These are phyloP conservation scores for Forsythia viridissima DNA, from an alignment of 257 asterid genomes.

Conservation along the genomic window DNA sequence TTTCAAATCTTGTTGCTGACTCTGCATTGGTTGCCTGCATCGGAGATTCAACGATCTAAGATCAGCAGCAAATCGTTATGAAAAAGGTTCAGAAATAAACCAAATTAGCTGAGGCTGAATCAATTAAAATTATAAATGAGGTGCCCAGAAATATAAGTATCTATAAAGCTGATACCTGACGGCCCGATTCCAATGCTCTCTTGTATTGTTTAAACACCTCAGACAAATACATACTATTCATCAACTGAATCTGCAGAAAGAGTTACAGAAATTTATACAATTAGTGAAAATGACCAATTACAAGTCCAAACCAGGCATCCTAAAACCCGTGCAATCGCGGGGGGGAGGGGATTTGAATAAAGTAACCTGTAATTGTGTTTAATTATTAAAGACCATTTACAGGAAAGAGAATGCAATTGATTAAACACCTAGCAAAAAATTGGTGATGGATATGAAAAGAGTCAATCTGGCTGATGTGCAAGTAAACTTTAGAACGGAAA, in stretches of 20 bases:
- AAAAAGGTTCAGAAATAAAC: not conserved
- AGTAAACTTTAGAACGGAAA: not conserved
- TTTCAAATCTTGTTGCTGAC: slow-evolving; percentile 8
- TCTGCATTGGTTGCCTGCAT: slow-evolving; percentile 36
- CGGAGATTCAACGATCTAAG: not conserved
- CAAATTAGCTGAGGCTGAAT: not conserved
- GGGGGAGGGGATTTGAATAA: not conserved
- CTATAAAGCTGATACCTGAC: slow-evolving; percentile 22
- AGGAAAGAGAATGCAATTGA: not conserved
- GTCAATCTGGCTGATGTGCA: not conserved
- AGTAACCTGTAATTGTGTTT: not conserved
- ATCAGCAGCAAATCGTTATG: slow-evolving; percentile 10
- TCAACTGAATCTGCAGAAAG: slow-evolving; percentile 29
- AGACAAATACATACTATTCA: slow-evolving; percentile 26
- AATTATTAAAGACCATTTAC: not conserved
- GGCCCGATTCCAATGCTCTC: slow-evolving; percentile 25
- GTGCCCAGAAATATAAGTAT: not conserved
- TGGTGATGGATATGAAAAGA: not conserved
- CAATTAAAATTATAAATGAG: not conserved
- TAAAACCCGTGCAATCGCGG: not conserved
- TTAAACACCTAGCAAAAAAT: not conserved
- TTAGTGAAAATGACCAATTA: not conserved
- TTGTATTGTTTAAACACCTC: slow-evolving; percentile 13
- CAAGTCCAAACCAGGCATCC: not conserved
- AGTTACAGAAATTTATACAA: not conserved